phyloP scores from a whole-genome alignment of 306 rosid genomes.

The Begonia peltatifolia region DNA sequence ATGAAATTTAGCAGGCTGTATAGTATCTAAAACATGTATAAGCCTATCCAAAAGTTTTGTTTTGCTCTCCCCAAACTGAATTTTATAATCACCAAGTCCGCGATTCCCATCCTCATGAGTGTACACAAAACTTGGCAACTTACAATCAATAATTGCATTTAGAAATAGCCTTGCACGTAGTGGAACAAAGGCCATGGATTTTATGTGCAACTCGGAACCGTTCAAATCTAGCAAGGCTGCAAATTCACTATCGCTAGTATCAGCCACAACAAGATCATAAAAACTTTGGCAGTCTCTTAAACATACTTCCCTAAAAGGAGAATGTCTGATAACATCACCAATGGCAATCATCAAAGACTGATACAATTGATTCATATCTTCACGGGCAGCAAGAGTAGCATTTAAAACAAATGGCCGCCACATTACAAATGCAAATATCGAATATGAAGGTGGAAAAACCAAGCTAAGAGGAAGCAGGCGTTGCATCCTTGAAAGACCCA shows the following conservation, averaged over 20 bases:
- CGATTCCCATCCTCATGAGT: slow-evolving; percentile 40
- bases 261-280: slow-evolving; percentile 65
- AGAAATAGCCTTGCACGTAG: slow-evolving; percentile 84
- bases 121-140: slow-evolving; percentile 39
- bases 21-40: slow-evolving; percentile 62
- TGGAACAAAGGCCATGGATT: slow-evolving; percentile 83
- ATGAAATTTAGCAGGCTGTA: slow-evolving; percentile 92
- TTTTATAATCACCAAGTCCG: slow-evolving; percentile 47
- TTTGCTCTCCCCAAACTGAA: slow-evolving; percentile 31
- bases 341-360: slow-evolving; percentile 58
- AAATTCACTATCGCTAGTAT: slow-evolving; percentile 70
- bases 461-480: slow-evolving; percentile 67
- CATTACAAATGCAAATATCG: slow-evolving; percentile 64
- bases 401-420: slow-evolving; percentile 63
- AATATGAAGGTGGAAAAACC: slow-evolving; percentile 88
- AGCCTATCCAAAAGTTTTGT: slow-evolving; percentile 70
- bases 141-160: slow-evolving; percentile 75
- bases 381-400: slow-evolving; percentile 45
- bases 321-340: slow-evolving; percentile 65
- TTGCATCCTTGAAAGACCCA: slow-evolving; percentile 93
- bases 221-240: slow-evolving; percentile 64
- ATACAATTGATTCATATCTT: slow-evolving; percentile 56
- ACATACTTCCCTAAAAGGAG: slow-evolving; percentile 86
- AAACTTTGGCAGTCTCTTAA: slow-evolving; percentile 77
- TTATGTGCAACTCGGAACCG: slow-evolving; percentile 56